These are phyloP conservation scores for Pestalotiopsis sp. DNA, from an alignment of 2,329 filamentous ascomycete genomes.

Conservation along the genomic window DNA sequence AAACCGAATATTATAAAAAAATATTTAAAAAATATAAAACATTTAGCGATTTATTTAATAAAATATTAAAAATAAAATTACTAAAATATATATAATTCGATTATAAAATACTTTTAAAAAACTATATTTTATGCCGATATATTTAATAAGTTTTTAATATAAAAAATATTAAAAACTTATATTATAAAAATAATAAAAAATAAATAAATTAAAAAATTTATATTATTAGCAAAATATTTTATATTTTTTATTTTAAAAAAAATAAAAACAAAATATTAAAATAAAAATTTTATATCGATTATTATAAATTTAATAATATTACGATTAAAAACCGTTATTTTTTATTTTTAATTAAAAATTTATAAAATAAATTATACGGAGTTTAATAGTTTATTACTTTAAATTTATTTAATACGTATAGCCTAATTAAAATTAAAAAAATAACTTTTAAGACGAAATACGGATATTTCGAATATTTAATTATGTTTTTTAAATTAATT, in stretches of 20 bases:
- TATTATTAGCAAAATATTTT: neutral
- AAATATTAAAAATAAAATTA: slow-evolving; percentile 9
- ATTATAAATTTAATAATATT: no score
- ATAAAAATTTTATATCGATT: slow-evolving; percentile 3
- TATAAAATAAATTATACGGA: no score
- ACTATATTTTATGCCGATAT: neutral
- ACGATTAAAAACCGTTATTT: no score
- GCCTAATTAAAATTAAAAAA: no score
- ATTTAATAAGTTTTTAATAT: neutral
- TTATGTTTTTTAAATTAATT: no score
- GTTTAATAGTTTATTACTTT: no score
- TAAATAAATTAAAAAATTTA: slow-evolving; percentile 1
- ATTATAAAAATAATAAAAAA: neutral
- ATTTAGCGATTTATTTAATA: slow-evolving; percentile 7
- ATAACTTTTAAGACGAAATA: no score
- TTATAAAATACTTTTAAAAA: neutral
- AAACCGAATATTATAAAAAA: neutral
- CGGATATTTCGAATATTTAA: no score
- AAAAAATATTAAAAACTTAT: neutral
- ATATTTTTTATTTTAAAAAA: slow-evolving; percentile 9
- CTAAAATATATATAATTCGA: neutral
- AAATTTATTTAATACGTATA: no score
- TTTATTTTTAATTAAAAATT: no score
- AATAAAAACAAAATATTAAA: neutral
- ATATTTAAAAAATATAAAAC: slow-evolving; percentile 1